These are phyloP conservation scores for Isabelozyma rhagii DNA, from an alignment of 805 yeast genomes.

Conservation along the genomic window DNA sequence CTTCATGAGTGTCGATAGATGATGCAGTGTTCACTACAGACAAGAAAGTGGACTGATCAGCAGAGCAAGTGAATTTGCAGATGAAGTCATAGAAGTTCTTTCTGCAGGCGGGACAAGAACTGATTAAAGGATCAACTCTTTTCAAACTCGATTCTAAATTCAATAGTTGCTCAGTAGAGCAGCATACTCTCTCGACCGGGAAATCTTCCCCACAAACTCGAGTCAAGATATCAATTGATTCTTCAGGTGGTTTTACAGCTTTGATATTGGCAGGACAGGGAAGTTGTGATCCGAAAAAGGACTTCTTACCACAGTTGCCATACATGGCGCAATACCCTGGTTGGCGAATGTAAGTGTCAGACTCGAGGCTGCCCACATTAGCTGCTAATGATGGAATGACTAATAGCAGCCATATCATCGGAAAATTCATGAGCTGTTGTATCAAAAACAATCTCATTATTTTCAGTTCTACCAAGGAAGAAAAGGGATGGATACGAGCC, in stretches of 20 bases:
- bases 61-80: constrained; percentile 87
- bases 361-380: not conserved
- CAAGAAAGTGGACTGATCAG: constrained; percentile 73
- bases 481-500: no score
- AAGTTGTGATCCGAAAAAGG: constrained; percentile 71
- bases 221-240: constrained; percentile 43
- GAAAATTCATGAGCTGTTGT: not conserved
- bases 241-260: constrained; percentile 47
- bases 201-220: constrained; percentile 75
- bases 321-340: constrained; percentile 54
- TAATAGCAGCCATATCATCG: not conserved
- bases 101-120: constrained; percentile 82
- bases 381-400: not conserved
- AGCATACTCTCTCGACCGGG: constrained; percentile 57
- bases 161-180: constrained; percentile 60
- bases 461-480: no score
- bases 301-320: constrained; percentile 72
- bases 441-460: not conserved
- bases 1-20: constrained; percentile 48
- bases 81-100: constrained; percentile 81
- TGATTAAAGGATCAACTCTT: constrained; percentile 38
- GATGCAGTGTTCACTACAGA: constrained; percentile 55
- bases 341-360: constrained; percentile 17
- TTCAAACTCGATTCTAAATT: constrained; percentile 52
- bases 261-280: constrained; percentile 68